Base-by-base conservation (phyloP, 2,329 filamentous ascomycete species). In the Mycosphaerelloides madeirae region DNA sequence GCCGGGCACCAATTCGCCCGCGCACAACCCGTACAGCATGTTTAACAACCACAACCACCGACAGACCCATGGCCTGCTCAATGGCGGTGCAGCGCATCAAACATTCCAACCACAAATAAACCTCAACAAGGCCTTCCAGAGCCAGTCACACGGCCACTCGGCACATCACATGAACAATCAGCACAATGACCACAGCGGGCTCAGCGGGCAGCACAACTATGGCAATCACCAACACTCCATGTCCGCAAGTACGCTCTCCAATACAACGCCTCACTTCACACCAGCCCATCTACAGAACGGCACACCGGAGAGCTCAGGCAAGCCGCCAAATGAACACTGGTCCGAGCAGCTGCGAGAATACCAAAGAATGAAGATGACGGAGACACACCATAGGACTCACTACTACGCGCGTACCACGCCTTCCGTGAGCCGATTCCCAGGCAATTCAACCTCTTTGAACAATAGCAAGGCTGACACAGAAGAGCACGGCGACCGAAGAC, bases 41-140 rank as follows among this genome's bases (percentile, higher is more conserved):
- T 89, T 84, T 74, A 81, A 80, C 62, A 82, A 86, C 67, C 76
- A 75, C 63, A 68, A 64, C 48, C 70, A 73, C 45, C 81, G 85
- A 64, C 80, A 81, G 65, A 85, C 87, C 65, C 83, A 83, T 71
- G 79, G 78, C 69, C 82, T 86, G 69, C 78, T 88, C 68, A 89
- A 88, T 69, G 84, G 83, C 58, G 80, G 80, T 52, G 77, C 78
- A 20, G 75, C 73, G 52, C 78, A 80, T 53, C 76, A 78, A 55
- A 74, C 71, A 53, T 75, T 70, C 56, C 66, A 67, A 41, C 68
- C 69, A 62, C 70, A 73, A 46, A 73, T 78, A 68, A 79, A 77
- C 53, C 74, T 88, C 71, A 76, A 83, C 61, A 87, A 87, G 69
- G 82, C 79, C 62, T 87, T 79, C 57, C 80, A 83, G 53, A 80